These are phyloP conservation scores for Colletotrichum musicola DNA, from an alignment of 2,329 filamentous ascomycete genomes.

Conservation along the genomic window DNA sequence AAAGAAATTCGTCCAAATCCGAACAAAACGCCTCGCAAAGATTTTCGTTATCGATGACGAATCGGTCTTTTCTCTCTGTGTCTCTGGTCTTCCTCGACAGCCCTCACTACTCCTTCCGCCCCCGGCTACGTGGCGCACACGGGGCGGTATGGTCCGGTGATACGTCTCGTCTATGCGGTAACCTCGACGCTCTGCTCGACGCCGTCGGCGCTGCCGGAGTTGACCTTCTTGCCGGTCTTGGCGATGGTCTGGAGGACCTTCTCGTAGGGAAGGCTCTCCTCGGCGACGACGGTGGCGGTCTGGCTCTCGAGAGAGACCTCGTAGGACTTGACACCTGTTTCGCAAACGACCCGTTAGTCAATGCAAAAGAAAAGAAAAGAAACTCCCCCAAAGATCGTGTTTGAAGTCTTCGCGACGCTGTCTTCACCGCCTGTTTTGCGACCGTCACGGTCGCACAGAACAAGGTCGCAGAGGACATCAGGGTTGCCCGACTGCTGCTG, in stretches of 20 bases:
- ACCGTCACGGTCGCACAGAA: background rate
- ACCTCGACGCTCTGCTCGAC: constrained; percentile 64
- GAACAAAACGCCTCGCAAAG: background rate
- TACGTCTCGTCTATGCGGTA: constrained; percentile 13
- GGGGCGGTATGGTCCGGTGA: too few relatives aligned
- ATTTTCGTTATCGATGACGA: too few relatives aligned
- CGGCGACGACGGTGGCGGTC: constrained; percentile 81
- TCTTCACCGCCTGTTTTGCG: constrained; percentile 10
- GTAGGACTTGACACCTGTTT: constrained; percentile 84
- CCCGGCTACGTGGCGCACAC: too few relatives aligned
- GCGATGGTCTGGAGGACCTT: constrained; percentile 88
- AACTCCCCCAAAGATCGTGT: too few relatives aligned
- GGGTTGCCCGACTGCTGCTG: too few relatives aligned
- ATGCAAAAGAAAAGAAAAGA: too few relatives aligned
- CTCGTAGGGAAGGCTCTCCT: constrained; percentile 78
- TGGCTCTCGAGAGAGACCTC: constrained; percentile 90
- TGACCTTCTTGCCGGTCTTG: constrained; percentile 96
- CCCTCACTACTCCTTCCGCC: too few relatives aligned
- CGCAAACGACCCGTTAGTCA: background rate
- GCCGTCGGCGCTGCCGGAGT: constrained; percentile 79
- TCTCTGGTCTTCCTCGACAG: too few relatives aligned
- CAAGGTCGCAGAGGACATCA: background rate
- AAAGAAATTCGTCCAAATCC: background rate
- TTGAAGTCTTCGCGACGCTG: background rate
- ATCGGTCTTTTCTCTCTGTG: background rate